phyloP scores from a whole-genome alignment of 2,329 filamentous ascomycete genomes.

The Penicillium paneum region DNA sequence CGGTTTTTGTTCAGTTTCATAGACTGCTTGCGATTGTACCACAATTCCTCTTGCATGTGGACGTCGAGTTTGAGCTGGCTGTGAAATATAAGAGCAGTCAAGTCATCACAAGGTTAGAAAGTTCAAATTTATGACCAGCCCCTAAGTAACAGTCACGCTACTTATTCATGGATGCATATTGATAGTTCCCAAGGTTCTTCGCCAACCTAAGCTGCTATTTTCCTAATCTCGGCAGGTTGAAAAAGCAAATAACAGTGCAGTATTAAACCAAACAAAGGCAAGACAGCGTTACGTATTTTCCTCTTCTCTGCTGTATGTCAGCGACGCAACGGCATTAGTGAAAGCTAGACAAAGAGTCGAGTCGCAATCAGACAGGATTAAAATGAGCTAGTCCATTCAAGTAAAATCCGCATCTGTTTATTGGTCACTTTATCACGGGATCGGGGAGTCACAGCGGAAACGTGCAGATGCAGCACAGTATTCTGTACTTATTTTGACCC shows the following conservation, averaged over 20 bases:
- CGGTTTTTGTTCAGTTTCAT: not conserved
- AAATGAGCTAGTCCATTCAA: not conserved
- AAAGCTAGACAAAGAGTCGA: not conserved
- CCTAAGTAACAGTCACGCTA: not conserved
- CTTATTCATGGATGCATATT: not conserved
- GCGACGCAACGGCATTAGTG: not conserved
- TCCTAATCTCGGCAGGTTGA: not conserved
- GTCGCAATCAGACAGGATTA: not conserved
- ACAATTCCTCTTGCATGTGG: not conserved
- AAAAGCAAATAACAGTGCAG: not conserved
- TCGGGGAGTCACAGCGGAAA: constrained; percentile 12
- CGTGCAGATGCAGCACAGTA: constrained; percentile 9
- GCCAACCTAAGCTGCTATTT: not conserved
- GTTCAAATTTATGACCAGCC: not conserved
- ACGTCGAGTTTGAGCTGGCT: not conserved
- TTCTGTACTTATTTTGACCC: not conserved
- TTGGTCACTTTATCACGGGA: constrained; percentile 8
- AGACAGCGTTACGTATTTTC: not conserved
- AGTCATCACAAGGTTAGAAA: not conserved
- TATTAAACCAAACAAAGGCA: not conserved
- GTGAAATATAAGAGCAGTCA: not conserved
- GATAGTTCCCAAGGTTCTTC: not conserved
- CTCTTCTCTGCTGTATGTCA: not conserved
- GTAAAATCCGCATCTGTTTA: not conserved
- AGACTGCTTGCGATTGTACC: not conserved